Conservation (phyloP, 345 rosid species). For the Draba incana region DNA sequence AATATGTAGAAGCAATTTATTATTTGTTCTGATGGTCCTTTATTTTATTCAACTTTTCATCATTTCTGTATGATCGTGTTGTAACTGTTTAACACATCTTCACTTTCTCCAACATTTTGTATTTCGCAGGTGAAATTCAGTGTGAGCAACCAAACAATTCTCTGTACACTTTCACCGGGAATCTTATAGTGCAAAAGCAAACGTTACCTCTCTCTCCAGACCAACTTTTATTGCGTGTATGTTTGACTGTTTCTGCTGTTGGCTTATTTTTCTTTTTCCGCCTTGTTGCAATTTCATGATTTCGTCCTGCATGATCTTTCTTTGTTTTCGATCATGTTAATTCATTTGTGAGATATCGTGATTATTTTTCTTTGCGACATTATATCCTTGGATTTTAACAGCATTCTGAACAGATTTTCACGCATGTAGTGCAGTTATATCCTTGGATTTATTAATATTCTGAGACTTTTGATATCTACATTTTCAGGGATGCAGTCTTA, state of each 20-base stretch:
- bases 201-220: constrained; percentile 91
- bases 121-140: constrained; percentile 88
- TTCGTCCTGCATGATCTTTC: constrained; percentile 12
- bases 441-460: constrained; percentile 16
- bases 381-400: constrained; percentile 7
- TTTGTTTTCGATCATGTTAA: constrained; percentile 11
- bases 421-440: constrained; percentile 9
- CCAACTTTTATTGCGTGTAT: constrained; percentile 90
- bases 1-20: constrained; percentile 2
- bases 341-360: constrained; percentile 11
- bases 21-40: constrained; percentile 5
- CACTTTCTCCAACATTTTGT: constrained; percentile 29
- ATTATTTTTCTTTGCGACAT: neutral
- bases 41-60: constrained; percentile 9
- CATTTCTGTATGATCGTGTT: constrained; percentile 16
- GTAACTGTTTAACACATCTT: neutral
- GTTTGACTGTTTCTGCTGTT: constrained; percentile 33
- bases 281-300: constrained; percentile 22
- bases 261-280: constrained; percentile 24
- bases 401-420: constrained; percentile 1
- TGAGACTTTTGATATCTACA: constrained; percentile 31
- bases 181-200: constrained; percentile 86
- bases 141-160: constrained; percentile 99
- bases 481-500: constrained; percentile 97
- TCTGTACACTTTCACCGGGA: constrained; percentile 95